A percentile compares a stretch with the other conserved stretches of the same genome.
Evolutionary conservation across 1,284 basidiomycete genomes (phyloP).

Genomic region (Microbotryomycetes sp.): DNA sequence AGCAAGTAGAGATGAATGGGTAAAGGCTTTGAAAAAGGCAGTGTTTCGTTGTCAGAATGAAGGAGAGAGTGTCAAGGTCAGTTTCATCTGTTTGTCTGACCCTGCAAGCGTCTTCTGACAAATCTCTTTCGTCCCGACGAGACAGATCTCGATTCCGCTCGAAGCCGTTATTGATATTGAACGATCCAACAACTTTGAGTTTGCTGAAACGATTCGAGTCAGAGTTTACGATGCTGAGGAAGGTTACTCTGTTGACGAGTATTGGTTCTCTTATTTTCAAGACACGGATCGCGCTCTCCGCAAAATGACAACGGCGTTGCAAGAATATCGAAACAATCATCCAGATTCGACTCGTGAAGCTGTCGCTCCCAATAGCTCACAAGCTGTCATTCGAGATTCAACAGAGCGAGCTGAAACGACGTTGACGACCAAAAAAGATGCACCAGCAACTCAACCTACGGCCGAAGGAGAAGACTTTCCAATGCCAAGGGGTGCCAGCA

Average conservation of each 20-base stretch:
- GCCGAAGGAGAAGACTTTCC: neutral
- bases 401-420: neutral
- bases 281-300: conserved; percentile 67
- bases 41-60: conserved; percentile 94
- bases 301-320: conserved; percentile 66
- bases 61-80: conserved; percentile 85
- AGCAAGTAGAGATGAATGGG: conserved; percentile 55
- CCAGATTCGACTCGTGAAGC: too few relatives aligned
- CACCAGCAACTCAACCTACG: neutral
- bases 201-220: conserved; percentile 79
- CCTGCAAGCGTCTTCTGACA: too few relatives aligned
- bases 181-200: conserved; percentile 77
- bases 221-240: conserved; percentile 80
- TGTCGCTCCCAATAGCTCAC: neutral
- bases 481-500: neutral
- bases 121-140: neutral
- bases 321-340: conserved; percentile 43
- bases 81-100: conserved; percentile 16
- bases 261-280: conserved; percentile 88
- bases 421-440: neutral
- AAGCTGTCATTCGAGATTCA: neutral
- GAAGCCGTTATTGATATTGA: conserved; percentile 82
- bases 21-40: conserved; percentile 76
- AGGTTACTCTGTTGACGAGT: conserved; percentile 71
- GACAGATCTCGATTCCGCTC: conserved; percentile 86